Percentiles rank a stretch among this genome's conserved stretches.
These are phyloP conservation scores for Aegilops speltoides DNA, from an alignment of 176 grass and related monocot genomes.

Conservation along the genomic window DNA sequence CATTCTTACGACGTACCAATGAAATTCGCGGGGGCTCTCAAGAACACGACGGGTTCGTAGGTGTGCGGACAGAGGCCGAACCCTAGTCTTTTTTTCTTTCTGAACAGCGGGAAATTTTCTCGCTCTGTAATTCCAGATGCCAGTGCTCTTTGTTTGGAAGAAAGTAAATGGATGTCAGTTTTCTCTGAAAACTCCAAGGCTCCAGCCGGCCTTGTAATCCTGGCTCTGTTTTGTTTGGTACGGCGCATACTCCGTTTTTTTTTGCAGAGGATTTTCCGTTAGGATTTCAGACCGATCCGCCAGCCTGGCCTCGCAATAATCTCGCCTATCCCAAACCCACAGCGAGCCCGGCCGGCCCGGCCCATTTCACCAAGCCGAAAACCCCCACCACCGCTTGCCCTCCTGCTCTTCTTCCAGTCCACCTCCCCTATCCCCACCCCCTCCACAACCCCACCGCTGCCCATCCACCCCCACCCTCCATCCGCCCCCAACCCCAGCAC, in stretches of 20 bases:
- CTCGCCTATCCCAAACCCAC: neutral
- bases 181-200: neutral
- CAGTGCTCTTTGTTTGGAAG: no score
- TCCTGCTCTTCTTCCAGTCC: no score
- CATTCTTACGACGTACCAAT: no score
- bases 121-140: neutral
- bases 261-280: neutral
- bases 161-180: no score
- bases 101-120: neutral
- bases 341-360: neutral
- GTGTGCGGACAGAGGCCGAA: neutral
- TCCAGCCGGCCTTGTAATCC: neutral
- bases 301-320: slow-evolving; percentile 9
- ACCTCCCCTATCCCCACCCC: slow-evolving; percentile 5
- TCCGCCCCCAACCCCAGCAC: neutral
- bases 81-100: neutral
- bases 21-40: no score
- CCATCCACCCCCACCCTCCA: no score
- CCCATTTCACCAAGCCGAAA: neutral
- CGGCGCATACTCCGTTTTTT: no score
- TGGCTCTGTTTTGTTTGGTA: neutral
- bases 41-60: neutral
- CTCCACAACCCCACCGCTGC: neutral
- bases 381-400: neutral
- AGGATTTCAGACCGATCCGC: slow-evolving; percentile 16